Conservation (phyloP, 352 stramenopile genomes). For the Phytophthora melonis region DNA sequence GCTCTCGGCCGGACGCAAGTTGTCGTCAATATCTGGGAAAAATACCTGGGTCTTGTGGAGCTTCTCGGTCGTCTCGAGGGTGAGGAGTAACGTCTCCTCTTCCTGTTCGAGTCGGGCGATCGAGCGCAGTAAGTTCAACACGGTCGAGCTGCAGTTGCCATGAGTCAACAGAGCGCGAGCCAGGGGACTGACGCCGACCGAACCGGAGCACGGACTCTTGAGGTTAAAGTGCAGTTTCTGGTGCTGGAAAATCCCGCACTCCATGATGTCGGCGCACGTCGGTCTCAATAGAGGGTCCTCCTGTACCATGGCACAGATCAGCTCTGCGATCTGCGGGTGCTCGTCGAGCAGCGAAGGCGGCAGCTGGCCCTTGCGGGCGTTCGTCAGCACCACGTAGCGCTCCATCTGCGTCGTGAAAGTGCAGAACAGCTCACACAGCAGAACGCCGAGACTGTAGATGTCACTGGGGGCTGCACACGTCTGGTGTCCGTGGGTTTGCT, state of each 20-base stretch:
- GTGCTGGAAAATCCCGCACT: slow-evolving; percentile 40
- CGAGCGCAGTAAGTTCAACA: slow-evolving; percentile 35
- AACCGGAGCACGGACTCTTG: slow-evolving; percentile 6
- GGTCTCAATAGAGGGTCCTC: slow-evolving; percentile 48
- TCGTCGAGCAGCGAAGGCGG: slow-evolving; percentile 40
- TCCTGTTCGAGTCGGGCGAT: slow-evolving; percentile 35
- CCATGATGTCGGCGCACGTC: slow-evolving; percentile 57
- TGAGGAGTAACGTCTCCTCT: slow-evolving; percentile 24
- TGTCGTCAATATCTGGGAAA: slow-evolving; percentile 4
- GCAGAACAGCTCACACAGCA: slow-evolving; percentile 83
- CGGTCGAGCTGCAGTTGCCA: slow-evolving; percentile 22
- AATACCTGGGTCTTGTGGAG: slow-evolving; percentile 7
- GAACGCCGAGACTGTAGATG: slow-evolving; percentile 76
- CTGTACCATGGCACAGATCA: slow-evolving; percentile 66
- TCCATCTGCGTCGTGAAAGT: slow-evolving; percentile 86
- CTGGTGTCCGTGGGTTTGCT: slow-evolving; percentile 61
- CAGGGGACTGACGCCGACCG: slow-evolving; percentile 9
- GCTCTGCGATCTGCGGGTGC: slow-evolving; percentile 53
- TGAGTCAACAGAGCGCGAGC: slow-evolving; percentile 9
- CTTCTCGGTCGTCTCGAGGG: slow-evolving; percentile 18
- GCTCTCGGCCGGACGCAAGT: slow-evolving; percentile 22
- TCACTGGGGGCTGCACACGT: slow-evolving; percentile 64
- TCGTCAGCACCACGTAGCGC: slow-evolving; percentile 62
- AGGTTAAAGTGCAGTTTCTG: slow-evolving; percentile 33
- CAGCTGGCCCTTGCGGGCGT: slow-evolving; percentile 52